A percentile compares a stretch with the other conserved stretches of the same genome.
Conservation (phyloP, 2,329 filamentous ascomycete species). For the Dactylella cylindrospora region DNA sequence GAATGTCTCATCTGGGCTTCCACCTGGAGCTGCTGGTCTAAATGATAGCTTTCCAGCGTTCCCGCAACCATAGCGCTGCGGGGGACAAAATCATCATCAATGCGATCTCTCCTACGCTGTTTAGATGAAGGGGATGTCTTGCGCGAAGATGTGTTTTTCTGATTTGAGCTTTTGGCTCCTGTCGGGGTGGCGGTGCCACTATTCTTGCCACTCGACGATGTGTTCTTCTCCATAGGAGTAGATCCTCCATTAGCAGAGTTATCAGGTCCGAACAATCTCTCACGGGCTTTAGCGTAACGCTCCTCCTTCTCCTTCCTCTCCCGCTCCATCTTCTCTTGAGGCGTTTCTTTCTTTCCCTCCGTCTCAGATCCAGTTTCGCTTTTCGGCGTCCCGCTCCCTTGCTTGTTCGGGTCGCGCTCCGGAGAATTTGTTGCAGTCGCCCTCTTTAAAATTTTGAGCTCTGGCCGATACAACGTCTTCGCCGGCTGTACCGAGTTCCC, state of each 20-base stretch:
- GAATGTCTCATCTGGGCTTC: conserved; percentile 34
- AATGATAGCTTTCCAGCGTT: conserved; percentile 40
- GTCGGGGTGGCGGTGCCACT: conserved; percentile 34
- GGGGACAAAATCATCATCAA: conserved; percentile 43
- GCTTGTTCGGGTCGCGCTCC: conserved; percentile 28
- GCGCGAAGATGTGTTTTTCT: conserved; percentile 35
- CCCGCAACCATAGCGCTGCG: conserved; percentile 42
- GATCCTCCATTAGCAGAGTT: conserved; percentile 21
- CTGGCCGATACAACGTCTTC: conserved; percentile 47
- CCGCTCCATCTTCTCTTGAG: conserved; percentile 41
- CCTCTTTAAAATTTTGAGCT: conserved; percentile 48
- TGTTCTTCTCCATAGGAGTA: conserved; percentile 32
- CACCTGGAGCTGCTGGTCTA: conserved; percentile 36
- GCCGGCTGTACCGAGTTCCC: conserved; percentile 23
- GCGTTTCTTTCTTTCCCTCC: conserved; percentile 36
- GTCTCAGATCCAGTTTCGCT: conserved; percentile 39
- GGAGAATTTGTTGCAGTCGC: conserved; percentile 34
- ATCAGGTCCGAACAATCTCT: conserved; percentile 46
- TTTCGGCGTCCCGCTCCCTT: conserved; percentile 40
- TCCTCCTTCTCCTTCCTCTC: conserved; percentile 46
- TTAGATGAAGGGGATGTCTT: conserved; percentile 39
- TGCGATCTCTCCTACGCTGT: conserved; percentile 20
- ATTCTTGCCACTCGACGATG: conserved; percentile 36
- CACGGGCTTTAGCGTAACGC: conserved; percentile 46
- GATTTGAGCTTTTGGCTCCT: conserved; percentile 11